Evolutionary conservation across 345 rosid species (phyloP).

Genomic region (Carallia pectinifolia): DNA sequence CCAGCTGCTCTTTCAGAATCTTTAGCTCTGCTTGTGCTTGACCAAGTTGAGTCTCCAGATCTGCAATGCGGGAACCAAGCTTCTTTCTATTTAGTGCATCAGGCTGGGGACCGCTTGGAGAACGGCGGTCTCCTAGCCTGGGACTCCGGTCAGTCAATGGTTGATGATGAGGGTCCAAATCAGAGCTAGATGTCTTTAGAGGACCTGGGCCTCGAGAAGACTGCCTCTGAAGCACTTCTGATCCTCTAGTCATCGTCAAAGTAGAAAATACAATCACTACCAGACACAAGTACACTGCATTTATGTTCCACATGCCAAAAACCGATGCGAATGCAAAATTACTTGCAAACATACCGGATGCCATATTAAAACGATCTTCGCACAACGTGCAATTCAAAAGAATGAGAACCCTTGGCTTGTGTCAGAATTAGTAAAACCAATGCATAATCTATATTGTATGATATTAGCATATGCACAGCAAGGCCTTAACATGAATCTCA

Average conservation of each 20-base stretch:
- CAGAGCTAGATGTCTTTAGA: constrained; percentile 58
- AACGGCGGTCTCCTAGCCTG: constrained; percentile 66
- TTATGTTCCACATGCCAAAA: not conserved
- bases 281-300: not conserved
- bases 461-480: no score
- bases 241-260: constrained; percentile 35
- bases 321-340: not conserved
- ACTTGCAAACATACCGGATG: not conserved
- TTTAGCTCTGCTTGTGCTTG: constrained; percentile 92
- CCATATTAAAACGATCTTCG: not conserved
- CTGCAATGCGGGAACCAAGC: constrained; percentile 76
- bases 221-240: constrained; percentile 78
- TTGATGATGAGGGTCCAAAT: constrained; percentile 53
- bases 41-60: constrained; percentile 85
- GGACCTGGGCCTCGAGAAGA: constrained; percentile 56
- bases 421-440: no score
- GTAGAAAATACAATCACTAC: not conserved
- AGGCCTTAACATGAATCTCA: no score
- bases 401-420: no score
- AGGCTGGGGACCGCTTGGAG: constrained; percentile 70
- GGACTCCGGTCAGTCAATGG: constrained; percentile 59
- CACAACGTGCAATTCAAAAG: no score
- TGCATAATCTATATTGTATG: no score
- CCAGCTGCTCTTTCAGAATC: constrained; percentile 69
- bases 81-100: constrained; percentile 69